A percentile compares a stretch with the other conserved stretches of the same genome.
Evolutionary conservation across 2,329 filamentous ascomycete genomes (phyloP).

Genomic region (Penicillium sp.): DNA sequence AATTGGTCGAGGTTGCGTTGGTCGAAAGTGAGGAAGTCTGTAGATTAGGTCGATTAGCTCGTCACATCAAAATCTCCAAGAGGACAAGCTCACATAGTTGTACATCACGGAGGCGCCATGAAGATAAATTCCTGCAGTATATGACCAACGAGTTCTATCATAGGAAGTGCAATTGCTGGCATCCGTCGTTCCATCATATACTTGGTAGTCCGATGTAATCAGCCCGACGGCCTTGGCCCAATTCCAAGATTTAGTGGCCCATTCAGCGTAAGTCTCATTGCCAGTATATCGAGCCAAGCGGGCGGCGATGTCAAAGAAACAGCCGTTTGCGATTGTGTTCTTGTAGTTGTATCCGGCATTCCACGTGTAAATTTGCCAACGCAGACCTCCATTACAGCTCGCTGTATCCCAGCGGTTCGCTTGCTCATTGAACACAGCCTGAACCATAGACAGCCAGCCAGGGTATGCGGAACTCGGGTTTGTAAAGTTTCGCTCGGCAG

Average conservation of each 20-base stretch:
- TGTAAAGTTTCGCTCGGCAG: constrained; percentile 25
- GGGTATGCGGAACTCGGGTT: constrained; percentile 47
- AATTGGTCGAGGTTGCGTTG: constrained; percentile 7
- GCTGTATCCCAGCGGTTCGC: constrained; percentile 65
- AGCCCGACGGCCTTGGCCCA: constrained; percentile 44
- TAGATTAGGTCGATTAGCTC: not conserved
- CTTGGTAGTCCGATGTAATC: constrained; percentile 45
- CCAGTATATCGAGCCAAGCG: constrained; percentile 40
- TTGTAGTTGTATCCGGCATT: constrained; percentile 54
- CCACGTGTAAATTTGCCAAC: constrained; percentile 74
- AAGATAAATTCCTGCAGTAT: constrained; percentile 51
- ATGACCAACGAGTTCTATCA: constrained; percentile 50
- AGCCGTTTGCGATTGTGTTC: constrained; percentile 55
- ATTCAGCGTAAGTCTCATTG: constrained; percentile 42
- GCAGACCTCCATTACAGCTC: constrained; percentile 69
- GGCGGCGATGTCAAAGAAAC: constrained; percentile 52
- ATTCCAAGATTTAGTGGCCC: constrained; percentile 36
- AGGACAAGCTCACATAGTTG: constrained; percentile 37
- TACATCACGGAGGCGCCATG: constrained; percentile 53
- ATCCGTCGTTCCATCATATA: constrained; percentile 53
- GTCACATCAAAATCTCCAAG: not conserved
- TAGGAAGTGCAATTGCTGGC: constrained; percentile 48
- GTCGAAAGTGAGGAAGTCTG: constrained; percentile 1
- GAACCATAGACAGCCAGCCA: constrained; percentile 71
- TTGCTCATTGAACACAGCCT: constrained; percentile 77